These are phyloP conservation scores for Penicillium riverlandense DNA, from an alignment of 495 filamentous ascomycete species.

Conservation along the genomic window DNA sequence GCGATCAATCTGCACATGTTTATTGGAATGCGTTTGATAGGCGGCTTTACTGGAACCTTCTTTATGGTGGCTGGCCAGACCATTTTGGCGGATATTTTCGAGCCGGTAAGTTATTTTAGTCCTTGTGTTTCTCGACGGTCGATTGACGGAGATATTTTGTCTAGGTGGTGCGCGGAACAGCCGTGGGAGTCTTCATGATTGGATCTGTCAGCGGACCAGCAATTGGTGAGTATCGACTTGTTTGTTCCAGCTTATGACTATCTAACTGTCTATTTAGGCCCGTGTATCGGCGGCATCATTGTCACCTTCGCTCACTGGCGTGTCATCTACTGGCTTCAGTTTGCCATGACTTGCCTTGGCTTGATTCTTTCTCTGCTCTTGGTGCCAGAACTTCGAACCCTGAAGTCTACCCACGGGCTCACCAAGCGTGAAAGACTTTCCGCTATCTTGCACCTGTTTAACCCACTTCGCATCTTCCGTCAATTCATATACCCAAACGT, in stretches of 20 bases:
- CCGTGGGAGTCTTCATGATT: conserved; percentile 46
- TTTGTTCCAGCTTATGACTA: background rate
- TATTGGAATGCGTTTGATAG: conserved; percentile 32
- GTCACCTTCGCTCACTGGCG: conserved; percentile 51
- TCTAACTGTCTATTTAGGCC: conserved; percentile 19
- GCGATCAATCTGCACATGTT: conserved; percentile 30
- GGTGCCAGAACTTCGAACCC: conserved; percentile 25
- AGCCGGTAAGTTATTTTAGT: conserved; percentile 24
- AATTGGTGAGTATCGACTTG: conserved; percentile 31
- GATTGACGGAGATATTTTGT: background rate
- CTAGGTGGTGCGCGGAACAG: conserved; percentile 48
- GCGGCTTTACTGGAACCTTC: conserved; percentile 36
- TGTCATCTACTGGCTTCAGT: conserved; percentile 53
- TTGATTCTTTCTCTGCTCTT: conserved; percentile 31
- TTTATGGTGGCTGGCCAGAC: conserved; percentile 44
- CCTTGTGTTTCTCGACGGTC: background rate
- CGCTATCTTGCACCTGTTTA: conserved; percentile 24
- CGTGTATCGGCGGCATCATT: conserved; percentile 44
- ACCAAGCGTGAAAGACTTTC: conserved; percentile 1
- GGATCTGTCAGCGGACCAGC: conserved; percentile 51
- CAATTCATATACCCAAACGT: conserved; percentile 35
- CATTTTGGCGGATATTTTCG: conserved; percentile 40
- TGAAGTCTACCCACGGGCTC: background rate
- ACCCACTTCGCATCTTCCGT: conserved; percentile 29
- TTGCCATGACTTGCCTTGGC: conserved; percentile 39